These are phyloP conservation scores for Trichoderma simmonsii DNA, from an alignment of 2,329 filamentous ascomycete genomes.

Conservation along the genomic window DNA sequence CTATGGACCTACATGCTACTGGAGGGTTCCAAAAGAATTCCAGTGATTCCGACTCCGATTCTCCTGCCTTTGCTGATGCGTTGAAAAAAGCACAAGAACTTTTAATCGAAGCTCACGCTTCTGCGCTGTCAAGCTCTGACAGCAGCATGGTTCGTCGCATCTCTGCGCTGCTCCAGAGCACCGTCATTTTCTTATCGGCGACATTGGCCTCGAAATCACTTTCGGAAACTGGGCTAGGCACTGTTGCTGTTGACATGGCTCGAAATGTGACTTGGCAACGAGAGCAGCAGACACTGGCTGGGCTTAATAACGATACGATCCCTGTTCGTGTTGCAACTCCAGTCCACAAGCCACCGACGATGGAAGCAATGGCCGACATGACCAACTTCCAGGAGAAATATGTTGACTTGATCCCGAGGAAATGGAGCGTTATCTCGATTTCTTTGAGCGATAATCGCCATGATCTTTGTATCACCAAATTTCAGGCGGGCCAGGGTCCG, in stretches of 20 bases:
- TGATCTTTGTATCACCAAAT: constrained; percentile 85
- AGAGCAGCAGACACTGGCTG: constrained; percentile 58
- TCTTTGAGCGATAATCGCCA: constrained; percentile 77
- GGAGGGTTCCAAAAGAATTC: constrained; percentile 27
- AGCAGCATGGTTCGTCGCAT: constrained; percentile 60
- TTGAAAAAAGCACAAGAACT: constrained; percentile 64
- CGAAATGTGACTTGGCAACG: constrained; percentile 66
- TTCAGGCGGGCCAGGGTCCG: constrained; percentile 70
- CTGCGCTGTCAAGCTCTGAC: constrained; percentile 52
- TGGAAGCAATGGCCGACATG: constrained; percentile 51
- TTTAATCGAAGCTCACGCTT: constrained; percentile 60
- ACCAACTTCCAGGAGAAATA: constrained; percentile 73
- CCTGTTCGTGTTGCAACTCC: constrained; percentile 29
- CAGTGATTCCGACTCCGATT: constrained; percentile 29
- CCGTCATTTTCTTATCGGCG: constrained; percentile 63
- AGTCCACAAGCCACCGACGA: constrained; percentile 39
- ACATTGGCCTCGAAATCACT: constrained; percentile 48
- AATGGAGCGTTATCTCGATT: constrained; percentile 84
- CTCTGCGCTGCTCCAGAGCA: constrained; percentile 61
- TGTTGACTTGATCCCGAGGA: constrained; percentile 76
- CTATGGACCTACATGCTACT: constrained; percentile 28
- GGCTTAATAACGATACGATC: constrained; percentile 20
- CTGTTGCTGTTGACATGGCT: constrained; percentile 65
- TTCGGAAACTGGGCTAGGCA: constrained; percentile 55
- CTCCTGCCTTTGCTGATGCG: constrained; percentile 52